phyloP scores from a whole-genome alignment of 1,284 basidiomycete species.

The Phellinidium pouzarii region DNA sequence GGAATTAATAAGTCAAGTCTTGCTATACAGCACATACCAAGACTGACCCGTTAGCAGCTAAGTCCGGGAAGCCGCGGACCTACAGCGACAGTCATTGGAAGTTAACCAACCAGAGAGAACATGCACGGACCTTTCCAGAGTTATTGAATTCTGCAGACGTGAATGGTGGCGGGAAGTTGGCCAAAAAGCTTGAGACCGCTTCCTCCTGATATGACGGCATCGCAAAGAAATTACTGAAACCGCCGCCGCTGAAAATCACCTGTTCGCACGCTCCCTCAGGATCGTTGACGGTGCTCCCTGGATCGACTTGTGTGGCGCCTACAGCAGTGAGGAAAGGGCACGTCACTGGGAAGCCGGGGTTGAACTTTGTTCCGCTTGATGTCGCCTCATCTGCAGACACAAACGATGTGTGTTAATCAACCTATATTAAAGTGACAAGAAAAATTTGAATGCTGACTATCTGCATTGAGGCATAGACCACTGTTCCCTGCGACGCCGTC shows the following conservation, averaged over 20 bases:
- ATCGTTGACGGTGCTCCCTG: constrained; percentile 20
- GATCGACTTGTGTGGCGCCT: constrained; percentile 29
- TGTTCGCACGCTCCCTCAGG: constrained; percentile 25
- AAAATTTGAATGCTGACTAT: neutral
- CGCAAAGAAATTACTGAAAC: constrained; percentile 32
- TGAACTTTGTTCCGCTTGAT: constrained; percentile 16
- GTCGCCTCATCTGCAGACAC: neutral
- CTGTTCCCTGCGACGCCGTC: constrained; percentile 16
- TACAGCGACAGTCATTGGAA: neutral
- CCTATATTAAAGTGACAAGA: neutral
- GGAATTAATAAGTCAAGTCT: neutral
- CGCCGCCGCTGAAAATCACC: constrained; percentile 29
- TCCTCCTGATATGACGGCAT: constrained; percentile 28
- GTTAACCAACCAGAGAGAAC: neutral
- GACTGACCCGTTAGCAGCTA: constrained; percentile 20
- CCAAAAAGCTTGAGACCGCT: constrained; percentile 25
- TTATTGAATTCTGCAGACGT: constrained; percentile 25
- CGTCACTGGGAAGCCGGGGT: constrained; percentile 21
- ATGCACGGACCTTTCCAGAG: constrained; percentile 25
- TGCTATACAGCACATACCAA: neutral
- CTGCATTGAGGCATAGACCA: constrained; percentile 6
- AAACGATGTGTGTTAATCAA: neutral
- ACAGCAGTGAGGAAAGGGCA: constrained; percentile 34
- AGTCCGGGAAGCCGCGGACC: constrained; percentile 22
- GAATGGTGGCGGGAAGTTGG: constrained; percentile 26